A percentile compares a stretch with the other conserved stretches of the same genome.
phyloP scores from a whole-genome alignment of 345 rosid species.

The Lepidium africanum region DNA sequence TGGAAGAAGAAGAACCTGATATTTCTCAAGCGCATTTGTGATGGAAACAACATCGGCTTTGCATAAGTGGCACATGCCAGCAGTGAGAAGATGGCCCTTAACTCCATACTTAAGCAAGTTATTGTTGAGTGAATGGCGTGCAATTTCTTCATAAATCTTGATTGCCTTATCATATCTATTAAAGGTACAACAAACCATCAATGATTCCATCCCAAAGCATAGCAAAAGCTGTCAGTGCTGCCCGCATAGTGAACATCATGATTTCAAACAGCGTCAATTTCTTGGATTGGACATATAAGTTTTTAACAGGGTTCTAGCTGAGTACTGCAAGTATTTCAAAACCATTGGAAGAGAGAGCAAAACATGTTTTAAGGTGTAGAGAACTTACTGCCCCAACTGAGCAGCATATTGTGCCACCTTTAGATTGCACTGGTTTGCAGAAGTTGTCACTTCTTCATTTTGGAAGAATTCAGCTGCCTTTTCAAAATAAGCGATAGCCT shows the following conservation, averaged over 20 bases:
- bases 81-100: slow-evolving; percentile 95
- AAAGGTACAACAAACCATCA: slow-evolving; percentile 22
- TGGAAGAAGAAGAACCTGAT: slow-evolving; percentile 53
- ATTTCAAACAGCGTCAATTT: not conserved
- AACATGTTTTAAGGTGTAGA: not conserved
- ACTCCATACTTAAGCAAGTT: slow-evolving; percentile 95
- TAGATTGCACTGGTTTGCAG: slow-evolving; percentile 98
- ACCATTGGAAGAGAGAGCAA: not conserved
- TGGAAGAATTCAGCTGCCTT: slow-evolving; percentile 77
- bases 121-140: slow-evolving; percentile 55
- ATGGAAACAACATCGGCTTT: slow-evolving; percentile 85
- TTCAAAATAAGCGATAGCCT: slow-evolving; percentile 63
- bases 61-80: slow-evolving; percentile 96
- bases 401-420: slow-evolving; percentile 97
- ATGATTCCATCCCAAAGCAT: not conserved
- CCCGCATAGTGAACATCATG: not conserved
- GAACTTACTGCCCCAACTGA: slow-evolving; percentile 79
- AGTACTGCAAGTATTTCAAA: not conserved
- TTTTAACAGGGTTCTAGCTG: not conserved
- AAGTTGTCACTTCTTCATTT: slow-evolving; percentile 75
- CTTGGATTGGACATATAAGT: not conserved
- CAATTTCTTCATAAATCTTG: slow-evolving; percentile 89
- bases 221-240: not conserved
- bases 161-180: slow-evolving; percentile 79
- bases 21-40: slow-evolving; percentile 78